Conservation (phyloP, 202 grass and related monocot genomes). For the Carex sylvatica region DNA sequence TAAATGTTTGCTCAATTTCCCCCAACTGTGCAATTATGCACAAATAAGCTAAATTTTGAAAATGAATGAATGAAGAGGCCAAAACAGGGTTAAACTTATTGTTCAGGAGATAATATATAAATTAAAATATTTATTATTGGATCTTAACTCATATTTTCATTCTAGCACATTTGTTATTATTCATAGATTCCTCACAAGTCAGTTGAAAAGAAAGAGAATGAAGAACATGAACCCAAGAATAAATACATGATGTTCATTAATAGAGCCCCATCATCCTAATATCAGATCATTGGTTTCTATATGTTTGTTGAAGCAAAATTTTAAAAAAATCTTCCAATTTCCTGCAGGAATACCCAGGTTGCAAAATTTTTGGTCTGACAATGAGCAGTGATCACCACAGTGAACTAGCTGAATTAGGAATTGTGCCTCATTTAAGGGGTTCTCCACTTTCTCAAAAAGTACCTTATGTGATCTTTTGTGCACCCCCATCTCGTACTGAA, state of each 20-base stretch:
- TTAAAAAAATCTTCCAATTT: not conserved
- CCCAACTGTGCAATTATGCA: not conserved
- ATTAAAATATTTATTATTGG: not conserved
- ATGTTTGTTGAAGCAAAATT: not conserved
- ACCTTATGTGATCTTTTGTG: slow-evolving; percentile 82
- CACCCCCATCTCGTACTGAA: slow-evolving; percentile 69
- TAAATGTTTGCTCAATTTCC: not conserved
- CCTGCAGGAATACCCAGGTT: slow-evolving; percentile 64
- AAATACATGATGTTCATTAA: not conserved
- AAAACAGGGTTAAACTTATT: not conserved
- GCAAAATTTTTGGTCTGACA: slow-evolving; percentile 69
- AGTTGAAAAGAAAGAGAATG: not conserved
- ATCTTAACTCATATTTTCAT: not conserved
- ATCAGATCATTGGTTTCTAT: not conserved
- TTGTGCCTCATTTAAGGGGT: slow-evolving; percentile 61
- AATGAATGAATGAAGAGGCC: not conserved
- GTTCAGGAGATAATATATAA: not conserved
- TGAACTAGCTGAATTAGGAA: slow-evolving; percentile 65
- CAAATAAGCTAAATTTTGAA: not conserved
- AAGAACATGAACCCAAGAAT: not conserved
- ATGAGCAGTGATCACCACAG: slow-evolving; percentile 71
- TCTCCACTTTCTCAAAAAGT: slow-evolving; percentile 41
- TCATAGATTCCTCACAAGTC: not conserved
- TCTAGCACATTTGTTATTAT: not conserved
- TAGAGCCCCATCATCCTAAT: not conserved